Base-by-base conservation (phyloP, 306 rosid species). In the Prunus campanulata region DNA sequence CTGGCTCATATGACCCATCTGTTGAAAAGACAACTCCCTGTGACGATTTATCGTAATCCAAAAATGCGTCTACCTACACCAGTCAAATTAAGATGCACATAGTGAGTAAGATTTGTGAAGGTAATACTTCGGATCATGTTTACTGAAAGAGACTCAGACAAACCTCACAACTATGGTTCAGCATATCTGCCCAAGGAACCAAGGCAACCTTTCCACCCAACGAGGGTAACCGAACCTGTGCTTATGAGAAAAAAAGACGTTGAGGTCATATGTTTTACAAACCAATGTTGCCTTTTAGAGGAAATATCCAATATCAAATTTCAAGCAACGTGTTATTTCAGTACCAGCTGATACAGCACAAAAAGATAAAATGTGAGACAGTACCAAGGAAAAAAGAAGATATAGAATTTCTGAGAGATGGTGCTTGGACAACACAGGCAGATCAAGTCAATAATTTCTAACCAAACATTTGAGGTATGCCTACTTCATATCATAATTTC, bases 101-200 rank as follows among this genome's bases (percentile, higher is more conserved):
- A 71, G 20, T 77, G 29, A 71, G 76, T 76, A 68, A 82, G 70
- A 52, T 55, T 30, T 32, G 44, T 57, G 25, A 39, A 16, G 63
- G 14, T 29, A 35, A 71, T 78, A 68, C 60, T 49, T 71, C 22
- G 47, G 25, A 70, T 51, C 57, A 22, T 29, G 71, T 78, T 70
- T 74, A 54, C 35, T 4, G 13, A 10, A 77, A 79, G 50, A 81
- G 22, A 79, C 32, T 78, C 66, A 15, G 25, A 30, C 90, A 46
- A 81, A 92, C 98, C 84, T 92, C 93, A 87, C 98, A 89, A 81
- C 85, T 88, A 88, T 92, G 98, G 77, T 95, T 95, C 87, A 95
- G 83, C 96, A 95, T 95, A 84, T 95, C 98, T 35, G 96, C 98
- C 98, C 98, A 92, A 2, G 98, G 98, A 89, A 90, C 97, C 88